Percentiles rank a stretch among this genome's conserved stretches.
Conservation (phyloP, 2,329 filamentous ascomycete species). For the Colletotrichum falcatum region DNA sequence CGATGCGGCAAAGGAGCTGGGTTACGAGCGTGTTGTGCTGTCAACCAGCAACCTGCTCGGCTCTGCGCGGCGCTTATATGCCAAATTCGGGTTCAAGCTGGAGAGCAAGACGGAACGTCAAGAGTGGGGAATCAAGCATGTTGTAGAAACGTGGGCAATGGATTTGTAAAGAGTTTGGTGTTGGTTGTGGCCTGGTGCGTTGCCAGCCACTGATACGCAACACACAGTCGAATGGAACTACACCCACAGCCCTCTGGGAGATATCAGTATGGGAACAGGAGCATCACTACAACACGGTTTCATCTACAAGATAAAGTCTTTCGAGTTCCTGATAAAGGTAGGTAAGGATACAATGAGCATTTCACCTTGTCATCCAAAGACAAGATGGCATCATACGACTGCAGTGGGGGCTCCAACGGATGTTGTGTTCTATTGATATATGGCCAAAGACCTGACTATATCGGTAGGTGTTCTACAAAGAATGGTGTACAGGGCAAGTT, state of each 20-base stretch:
- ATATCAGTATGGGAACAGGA: background rate
- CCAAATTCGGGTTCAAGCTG: slow-evolving; percentile 41
- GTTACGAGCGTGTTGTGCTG: slow-evolving; percentile 41
- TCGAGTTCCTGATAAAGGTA: background rate
- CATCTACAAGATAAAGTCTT: background rate
- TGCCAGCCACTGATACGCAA: no score
- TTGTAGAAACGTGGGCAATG: slow-evolving; percentile 38
- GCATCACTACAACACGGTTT: background rate
- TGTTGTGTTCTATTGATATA: background rate
- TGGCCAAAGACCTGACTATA: background rate
- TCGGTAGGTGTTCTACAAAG: background rate
- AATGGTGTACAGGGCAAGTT: no score
- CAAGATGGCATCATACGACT: background rate
- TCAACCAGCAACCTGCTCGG: slow-evolving; percentile 42
- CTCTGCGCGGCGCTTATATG: slow-evolving; percentile 43
- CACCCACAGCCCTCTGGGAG: no score
- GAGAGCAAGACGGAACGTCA: slow-evolving; percentile 15
- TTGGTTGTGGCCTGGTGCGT: background rate
- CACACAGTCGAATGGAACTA: no score
- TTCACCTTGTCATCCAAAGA: no score
- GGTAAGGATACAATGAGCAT: accelerated
- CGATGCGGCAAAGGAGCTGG: slow-evolving; percentile 41
- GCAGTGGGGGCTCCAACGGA: accelerated
- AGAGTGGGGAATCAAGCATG: background rate
- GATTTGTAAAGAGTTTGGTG: background rate